A percentile compares a stretch with the other conserved stretches of the same genome.
Conservation (phyloP, 768 basidiomycete genomes). For the Phaffia tasmanica region DNA sequence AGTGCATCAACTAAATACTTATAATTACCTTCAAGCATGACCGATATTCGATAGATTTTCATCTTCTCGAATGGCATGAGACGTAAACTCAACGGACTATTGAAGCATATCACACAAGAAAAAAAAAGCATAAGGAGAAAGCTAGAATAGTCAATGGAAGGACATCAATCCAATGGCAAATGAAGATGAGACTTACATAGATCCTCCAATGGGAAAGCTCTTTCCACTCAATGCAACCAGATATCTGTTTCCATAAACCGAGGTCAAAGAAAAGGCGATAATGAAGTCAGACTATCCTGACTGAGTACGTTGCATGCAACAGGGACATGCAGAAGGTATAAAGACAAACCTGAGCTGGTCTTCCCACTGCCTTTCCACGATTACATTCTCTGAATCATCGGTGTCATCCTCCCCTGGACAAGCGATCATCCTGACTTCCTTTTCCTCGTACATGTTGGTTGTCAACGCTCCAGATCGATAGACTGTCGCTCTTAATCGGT, state of each 20-base stretch:
- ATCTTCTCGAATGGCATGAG: slow-evolving; percentile 74
- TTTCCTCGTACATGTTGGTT: slow-evolving; percentile 53
- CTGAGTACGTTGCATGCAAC: background rate
- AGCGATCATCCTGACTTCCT: slow-evolving; percentile 64
- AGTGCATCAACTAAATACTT: background rate
- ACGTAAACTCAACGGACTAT: slow-evolving; percentile 58
- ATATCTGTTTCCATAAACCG: slow-evolving; percentile 44
- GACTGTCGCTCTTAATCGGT: slow-evolving; percentile 69
- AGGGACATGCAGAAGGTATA: slow-evolving; percentile 29
- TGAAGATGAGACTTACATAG: slow-evolving; percentile 40
- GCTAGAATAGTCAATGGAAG: background rate
- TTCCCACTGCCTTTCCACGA: slow-evolving; percentile 85
- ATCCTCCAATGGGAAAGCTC: slow-evolving; percentile 71
- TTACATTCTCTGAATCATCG: slow-evolving; percentile 67
- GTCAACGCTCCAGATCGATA: slow-evolving; percentile 74
- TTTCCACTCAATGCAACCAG: slow-evolving; percentile 61
- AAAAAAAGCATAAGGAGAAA: background rate
- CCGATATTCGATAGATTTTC: slow-evolving; percentile 61
- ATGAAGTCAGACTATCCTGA: background rate
- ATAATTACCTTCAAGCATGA: slow-evolving; percentile 63
- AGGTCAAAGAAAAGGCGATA: background rate
- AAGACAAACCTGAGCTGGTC: slow-evolving; percentile 47
- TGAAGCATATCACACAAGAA: background rate
- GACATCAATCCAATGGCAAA: background rate
- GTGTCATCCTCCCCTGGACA: slow-evolving; percentile 69